Conservation (phyloP, 441 rosid species). For the Manihot esculenta region DNA sequence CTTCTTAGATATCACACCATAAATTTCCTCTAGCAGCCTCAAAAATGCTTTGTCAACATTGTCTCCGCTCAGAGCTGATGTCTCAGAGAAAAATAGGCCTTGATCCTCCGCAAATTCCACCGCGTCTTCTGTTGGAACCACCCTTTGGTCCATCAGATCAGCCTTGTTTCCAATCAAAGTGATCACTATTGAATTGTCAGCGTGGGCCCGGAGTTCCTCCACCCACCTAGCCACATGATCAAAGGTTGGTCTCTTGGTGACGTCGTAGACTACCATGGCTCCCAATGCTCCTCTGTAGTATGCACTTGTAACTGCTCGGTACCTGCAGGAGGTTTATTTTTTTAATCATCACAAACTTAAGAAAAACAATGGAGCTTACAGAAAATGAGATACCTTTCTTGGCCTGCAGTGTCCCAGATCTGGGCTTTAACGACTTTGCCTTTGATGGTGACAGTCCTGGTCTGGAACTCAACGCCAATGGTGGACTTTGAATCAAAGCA, state of each 20-base stretch:
- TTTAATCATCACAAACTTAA: too few relatives aligned
- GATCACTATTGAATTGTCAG: conserved; percentile 67
- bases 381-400: conserved; percentile 39
- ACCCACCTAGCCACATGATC: conserved; percentile 62
- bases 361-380: not conserved
- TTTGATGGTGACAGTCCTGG: conserved; percentile 45
- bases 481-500: conserved; percentile 56
- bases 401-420: conserved; percentile 76
- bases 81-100: conserved; percentile 86
- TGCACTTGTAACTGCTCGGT: conserved; percentile 80
- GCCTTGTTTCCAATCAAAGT: conserved; percentile 93
- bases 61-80: conserved; percentile 76
- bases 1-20: conserved; percentile 49
- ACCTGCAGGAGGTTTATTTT: conserved; percentile 31
- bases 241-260: conserved; percentile 47
- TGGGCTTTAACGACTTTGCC: conserved; percentile 56
- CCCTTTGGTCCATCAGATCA: conserved; percentile 73
- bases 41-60: conserved; percentile 83
- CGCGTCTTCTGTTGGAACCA: conserved; percentile 73
- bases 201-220: conserved; percentile 71
- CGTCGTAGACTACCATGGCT: conserved; percentile 58
- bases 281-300: conserved; percentile 88
- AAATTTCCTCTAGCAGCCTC: conserved; percentile 69
- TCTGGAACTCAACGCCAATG: conserved; percentile 65
- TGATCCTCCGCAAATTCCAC: conserved; percentile 78